These are phyloP conservation scores for Rhytidiadelphus loreus DNA, from an alignment of 225 moss, liverwort and hornwort genomes.

Conservation along the genomic window DNA sequence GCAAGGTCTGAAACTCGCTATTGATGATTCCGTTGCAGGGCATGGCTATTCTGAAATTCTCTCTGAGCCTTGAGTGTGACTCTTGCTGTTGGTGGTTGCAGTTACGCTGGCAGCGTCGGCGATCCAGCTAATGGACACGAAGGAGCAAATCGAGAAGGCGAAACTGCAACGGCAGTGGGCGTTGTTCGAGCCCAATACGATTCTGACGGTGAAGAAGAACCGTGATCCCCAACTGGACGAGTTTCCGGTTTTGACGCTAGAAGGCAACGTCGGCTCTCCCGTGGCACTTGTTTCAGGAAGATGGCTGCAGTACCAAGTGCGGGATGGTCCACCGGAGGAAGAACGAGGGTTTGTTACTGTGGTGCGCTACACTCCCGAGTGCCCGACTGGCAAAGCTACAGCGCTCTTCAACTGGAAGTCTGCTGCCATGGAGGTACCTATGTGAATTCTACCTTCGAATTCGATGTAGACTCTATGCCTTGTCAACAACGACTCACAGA, in stretches of 20 bases:
- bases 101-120: constrained; percentile 25
- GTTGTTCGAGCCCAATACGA: constrained; percentile 26
- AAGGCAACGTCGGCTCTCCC: constrained; percentile 23
- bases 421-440: constrained; percentile 23
- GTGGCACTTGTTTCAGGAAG: constrained; percentile 22
- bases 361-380: constrained; percentile 22
- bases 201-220: constrained; percentile 25
- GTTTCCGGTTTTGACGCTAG: constrained; percentile 7
- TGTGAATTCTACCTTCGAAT: not conserved
- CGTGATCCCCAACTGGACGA: constrained; percentile 11
- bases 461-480: not conserved
- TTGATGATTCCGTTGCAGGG: not conserved
- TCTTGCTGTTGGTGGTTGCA: not conserved
- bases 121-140: constrained; percentile 31
- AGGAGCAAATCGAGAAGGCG: constrained; percentile 26
- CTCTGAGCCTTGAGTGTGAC: not conserved
- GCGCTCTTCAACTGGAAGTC: constrained; percentile 54
- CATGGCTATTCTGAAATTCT: not conserved
- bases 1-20: not conserved
- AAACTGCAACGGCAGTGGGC: constrained; percentile 38
- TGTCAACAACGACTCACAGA: not conserved
- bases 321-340: not conserved
- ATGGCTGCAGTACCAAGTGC: constrained; percentile 40
- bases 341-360: constrained; percentile 35
- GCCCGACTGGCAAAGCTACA: constrained; percentile 37